Evolutionary conservation across 2,329 filamentous ascomycete species (phyloP).

Genomic region (Beauveria pseudobassiana): DNA sequence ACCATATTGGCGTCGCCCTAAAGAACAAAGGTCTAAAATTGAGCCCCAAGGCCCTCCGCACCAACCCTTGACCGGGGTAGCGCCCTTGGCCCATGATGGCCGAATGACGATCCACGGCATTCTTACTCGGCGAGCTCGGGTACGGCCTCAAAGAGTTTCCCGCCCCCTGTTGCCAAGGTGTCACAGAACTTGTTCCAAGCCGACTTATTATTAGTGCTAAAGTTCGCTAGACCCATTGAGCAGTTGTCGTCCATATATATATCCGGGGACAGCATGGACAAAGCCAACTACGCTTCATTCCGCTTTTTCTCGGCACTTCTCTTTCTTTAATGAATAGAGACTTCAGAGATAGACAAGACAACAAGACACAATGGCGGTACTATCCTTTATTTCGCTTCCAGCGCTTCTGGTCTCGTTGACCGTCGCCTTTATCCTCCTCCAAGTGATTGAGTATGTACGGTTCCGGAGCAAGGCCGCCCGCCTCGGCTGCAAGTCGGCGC

Average conservation of each 20-base stretch:
- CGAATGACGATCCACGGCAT: background rate
- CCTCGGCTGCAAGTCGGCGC: conserved; percentile 16
- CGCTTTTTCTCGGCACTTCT: background rate
- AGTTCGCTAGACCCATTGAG: no score
- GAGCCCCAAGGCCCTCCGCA: background rate
- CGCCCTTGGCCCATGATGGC: background rate
- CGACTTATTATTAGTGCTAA: background rate
- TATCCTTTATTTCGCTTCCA: conserved; percentile 1
- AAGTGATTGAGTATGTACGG: background rate
- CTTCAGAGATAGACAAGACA: background rate
- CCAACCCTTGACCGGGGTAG: no score
- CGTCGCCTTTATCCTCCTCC: background rate
- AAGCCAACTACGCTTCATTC: background rate
- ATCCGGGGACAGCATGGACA: background rate
- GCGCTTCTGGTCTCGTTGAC: conserved; percentile 4
- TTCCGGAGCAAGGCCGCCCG: background rate
- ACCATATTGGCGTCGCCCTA: no score
- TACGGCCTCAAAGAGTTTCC: background rate
- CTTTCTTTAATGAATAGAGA: background rate
- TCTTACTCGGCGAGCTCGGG: background rate
- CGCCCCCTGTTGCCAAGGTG: background rate
- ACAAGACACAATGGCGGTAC: background rate
- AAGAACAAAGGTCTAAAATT: background rate
- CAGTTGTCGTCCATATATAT: background rate
- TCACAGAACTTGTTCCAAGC: background rate